Evolutionary conservation across 768 basidiomycete genomes (phyloP).

Genomic region (Boletus pseudopeckii): DNA sequence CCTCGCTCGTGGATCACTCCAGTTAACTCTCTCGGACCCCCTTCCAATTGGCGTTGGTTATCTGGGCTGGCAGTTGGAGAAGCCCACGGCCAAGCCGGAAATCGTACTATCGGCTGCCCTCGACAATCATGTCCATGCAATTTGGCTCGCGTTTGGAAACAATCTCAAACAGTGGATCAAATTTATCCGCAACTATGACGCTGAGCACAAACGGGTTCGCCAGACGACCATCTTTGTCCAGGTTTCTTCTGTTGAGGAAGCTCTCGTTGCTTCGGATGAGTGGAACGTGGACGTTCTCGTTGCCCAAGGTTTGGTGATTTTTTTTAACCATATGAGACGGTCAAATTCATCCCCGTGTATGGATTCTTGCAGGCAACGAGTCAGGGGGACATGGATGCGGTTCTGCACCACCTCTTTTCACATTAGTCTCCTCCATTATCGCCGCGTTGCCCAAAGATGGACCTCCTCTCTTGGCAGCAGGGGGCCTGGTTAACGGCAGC

Average conservation of each 20-base stretch:
- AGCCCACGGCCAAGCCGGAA: slow-evolving; percentile 36
- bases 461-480: slow-evolving; percentile 67
- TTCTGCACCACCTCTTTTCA: slow-evolving; percentile 55
- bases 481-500: slow-evolving; percentile 62
- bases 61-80: slow-evolving; percentile 68
- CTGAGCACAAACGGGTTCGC: slow-evolving; percentile 35
- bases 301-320: slow-evolving; percentile 60
- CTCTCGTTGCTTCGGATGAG: slow-evolving; percentile 53
- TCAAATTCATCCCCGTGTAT: slow-evolving; percentile 1
- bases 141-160: slow-evolving; percentile 75
- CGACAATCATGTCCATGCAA: slow-evolving; percentile 52
- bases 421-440: slow-evolving; percentile 55
- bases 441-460: slow-evolving; percentile 38
- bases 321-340: background rate
- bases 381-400: slow-evolving; percentile 73
- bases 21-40: slow-evolving; percentile 27
- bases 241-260: slow-evolving; percentile 59
- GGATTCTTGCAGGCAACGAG: slow-evolving; percentile 55
- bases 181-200: slow-evolving; percentile 55
- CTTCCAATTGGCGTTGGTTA: slow-evolving; percentile 73
- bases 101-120: slow-evolving; percentile 49
- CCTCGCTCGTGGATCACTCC: slow-evolving; percentile 47
- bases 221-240: slow-evolving; percentile 62
- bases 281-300: slow-evolving; percentile 75
- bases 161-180: slow-evolving; percentile 58